Evolutionary conservation across 306 rosid species (phyloP).

Genomic region (Prosopis cineraria): DNA sequence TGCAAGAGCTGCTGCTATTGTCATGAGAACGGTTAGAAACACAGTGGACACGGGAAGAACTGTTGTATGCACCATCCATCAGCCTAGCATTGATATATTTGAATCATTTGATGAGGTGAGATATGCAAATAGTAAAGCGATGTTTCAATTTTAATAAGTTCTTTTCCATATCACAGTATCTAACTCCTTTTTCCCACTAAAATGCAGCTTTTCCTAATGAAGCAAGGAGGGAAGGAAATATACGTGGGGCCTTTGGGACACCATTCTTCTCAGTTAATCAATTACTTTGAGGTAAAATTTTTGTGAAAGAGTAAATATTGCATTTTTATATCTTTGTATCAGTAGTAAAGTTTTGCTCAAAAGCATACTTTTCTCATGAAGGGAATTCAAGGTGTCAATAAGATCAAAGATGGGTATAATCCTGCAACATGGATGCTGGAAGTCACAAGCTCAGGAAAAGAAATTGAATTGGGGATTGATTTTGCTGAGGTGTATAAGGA

Average conservation of each 20-base stretch:
- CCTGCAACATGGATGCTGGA: slow-evolving; percentile 65
- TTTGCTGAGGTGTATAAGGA: slow-evolving; percentile 45
- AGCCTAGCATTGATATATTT: slow-evolving; percentile 71
- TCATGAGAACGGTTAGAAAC: slow-evolving; percentile 70
- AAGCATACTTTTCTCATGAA: slow-evolving; percentile 29
- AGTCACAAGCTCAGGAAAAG: slow-evolving; percentile 43
- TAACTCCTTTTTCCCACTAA: slow-evolving; percentile 9
- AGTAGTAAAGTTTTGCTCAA: not conserved
- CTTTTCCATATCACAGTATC: slow-evolving; percentile 23
- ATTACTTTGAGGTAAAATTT: slow-evolving; percentile 48
- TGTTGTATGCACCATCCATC: slow-evolving; percentile 73
- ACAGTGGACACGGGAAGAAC: slow-evolving; percentile 73
- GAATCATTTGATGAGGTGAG: slow-evolving; percentile 71
- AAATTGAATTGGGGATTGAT: slow-evolving; percentile 45
- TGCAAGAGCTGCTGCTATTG: slow-evolving; percentile 73
- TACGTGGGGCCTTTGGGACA: slow-evolving; percentile 58
- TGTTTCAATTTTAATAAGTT: not conserved
- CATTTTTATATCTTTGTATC: not conserved
- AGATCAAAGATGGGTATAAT: slow-evolving; percentile 52
- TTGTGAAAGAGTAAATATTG: slow-evolving; percentile 8
- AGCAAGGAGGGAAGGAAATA: slow-evolving; percentile 55
- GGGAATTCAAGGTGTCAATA: slow-evolving; percentile 48
- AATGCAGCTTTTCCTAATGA: slow-evolving; percentile 55
- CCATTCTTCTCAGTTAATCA: slow-evolving; percentile 47
- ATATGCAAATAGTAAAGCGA: not conserved